phyloP scores from a whole-genome alignment of 208 protist genomes.

The Acanthamoeba healyi region DNA sequence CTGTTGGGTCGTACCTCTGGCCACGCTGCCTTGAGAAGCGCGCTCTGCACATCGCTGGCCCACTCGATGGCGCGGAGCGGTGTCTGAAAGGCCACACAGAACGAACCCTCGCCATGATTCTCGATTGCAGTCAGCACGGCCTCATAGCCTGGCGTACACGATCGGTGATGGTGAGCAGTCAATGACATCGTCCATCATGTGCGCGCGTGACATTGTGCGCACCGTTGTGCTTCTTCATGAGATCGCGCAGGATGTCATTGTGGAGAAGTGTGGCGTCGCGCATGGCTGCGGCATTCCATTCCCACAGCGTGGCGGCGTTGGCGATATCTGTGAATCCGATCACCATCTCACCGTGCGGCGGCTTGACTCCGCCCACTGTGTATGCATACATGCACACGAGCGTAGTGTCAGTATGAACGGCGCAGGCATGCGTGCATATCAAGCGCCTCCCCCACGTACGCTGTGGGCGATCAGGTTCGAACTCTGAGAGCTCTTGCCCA shows the following conservation, averaged over 20 bases:
- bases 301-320: slow-evolving; percentile 30
- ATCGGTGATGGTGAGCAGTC: no score
- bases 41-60: slow-evolving; percentile 25
- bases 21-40: slow-evolving; percentile 39
- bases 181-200: no score
- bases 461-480: slow-evolving; percentile 2
- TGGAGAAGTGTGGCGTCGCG: not conserved
- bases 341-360: not conserved
- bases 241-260: not conserved
- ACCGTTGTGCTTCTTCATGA: slow-evolving; percentile 14
- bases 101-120: slow-evolving; percentile 65
- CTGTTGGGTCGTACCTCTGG: not conserved
- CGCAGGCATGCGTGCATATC: no score
- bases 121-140: not conserved
- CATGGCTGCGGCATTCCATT: not conserved
- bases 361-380: not conserved
- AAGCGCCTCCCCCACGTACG: not conserved
- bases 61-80: not conserved
- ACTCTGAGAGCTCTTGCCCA: not conserved
- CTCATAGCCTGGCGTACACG: not conserved
- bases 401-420: no score
- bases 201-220: no score
- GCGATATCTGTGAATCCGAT: slow-evolving; percentile 26
- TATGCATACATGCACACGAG: not conserved
- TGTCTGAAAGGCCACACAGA: slow-evolving; percentile 68